Percentiles rank a stretch among this genome's conserved stretches.
These are phyloP conservation scores for Neurospora tetrasperma DNA, from an alignment of 495 filamentous ascomycete species.

Conservation along the genomic window DNA sequence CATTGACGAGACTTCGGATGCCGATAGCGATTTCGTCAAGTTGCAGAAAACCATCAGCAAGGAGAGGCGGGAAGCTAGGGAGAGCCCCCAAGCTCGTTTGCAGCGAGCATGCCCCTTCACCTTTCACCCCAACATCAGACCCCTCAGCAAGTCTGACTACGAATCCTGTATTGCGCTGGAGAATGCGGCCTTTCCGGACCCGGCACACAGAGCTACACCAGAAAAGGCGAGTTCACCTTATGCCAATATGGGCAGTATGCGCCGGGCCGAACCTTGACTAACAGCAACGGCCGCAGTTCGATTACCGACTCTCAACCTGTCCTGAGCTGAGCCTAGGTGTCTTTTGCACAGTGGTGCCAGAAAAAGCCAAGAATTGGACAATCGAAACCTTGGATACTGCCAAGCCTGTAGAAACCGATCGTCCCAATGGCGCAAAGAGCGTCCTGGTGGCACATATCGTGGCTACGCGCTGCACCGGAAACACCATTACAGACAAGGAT, in stretches of 20 bases:
- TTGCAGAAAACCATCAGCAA: slow-evolving; percentile 21
- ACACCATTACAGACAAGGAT: slow-evolving; percentile 58
- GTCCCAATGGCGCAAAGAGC: slow-evolving; percentile 38
- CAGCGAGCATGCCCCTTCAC: slow-evolving; percentile 21
- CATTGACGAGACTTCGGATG: slow-evolving; percentile 26
- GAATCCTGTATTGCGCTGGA: slow-evolving; percentile 72
- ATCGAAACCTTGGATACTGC: slow-evolving; percentile 39
- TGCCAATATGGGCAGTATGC: neutral
- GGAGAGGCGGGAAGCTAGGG: slow-evolving; percentile 21
- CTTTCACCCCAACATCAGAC: slow-evolving; percentile 53
- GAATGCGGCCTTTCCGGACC: slow-evolving; percentile 58
- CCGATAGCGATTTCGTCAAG: slow-evolving; percentile 23
- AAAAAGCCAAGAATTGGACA: slow-evolving; percentile 34
- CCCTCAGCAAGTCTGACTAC: slow-evolving; percentile 60
- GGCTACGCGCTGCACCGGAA: slow-evolving; percentile 53
- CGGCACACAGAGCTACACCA: slow-evolving; percentile 55
- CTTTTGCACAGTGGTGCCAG: slow-evolving; percentile 50
- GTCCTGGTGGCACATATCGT: slow-evolving; percentile 77
- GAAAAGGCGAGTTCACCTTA: slow-evolving; percentile 58
- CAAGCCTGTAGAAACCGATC: slow-evolving; percentile 37
- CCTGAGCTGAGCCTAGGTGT: slow-evolving; percentile 75
- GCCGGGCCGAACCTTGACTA: neutral
- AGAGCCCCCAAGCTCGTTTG: slow-evolving; percentile 15
- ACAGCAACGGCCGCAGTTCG: slow-evolving; percentile 45
- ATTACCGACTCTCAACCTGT: slow-evolving; percentile 68